Evolutionary conservation across 1,139 yeast genomes (phyloP).

Genomic region (Magnusiomyces starmeri): DNA sequence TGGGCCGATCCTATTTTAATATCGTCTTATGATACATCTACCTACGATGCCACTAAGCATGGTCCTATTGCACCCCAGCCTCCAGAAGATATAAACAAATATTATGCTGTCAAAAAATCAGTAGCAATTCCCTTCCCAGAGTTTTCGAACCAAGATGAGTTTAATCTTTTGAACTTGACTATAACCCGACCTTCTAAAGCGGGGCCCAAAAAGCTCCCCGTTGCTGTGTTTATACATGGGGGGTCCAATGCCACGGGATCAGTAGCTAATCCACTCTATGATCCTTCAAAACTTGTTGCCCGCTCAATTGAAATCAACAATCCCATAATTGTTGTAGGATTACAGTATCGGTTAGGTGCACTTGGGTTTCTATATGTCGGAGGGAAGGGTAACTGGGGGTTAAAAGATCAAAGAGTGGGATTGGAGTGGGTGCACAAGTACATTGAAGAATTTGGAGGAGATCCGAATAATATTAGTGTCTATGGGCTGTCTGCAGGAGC

Average conservation of each 20-base stretch:
- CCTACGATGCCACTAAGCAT: constrained; percentile 14
- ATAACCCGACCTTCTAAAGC: constrained; percentile 19
- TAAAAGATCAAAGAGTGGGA: constrained; percentile 22
- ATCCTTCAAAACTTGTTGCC: constrained; percentile 20
- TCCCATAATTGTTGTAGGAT: constrained; percentile 27
- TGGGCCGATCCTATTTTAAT: constrained; percentile 10
- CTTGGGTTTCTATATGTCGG: constrained; percentile 24
- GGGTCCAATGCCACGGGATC: constrained; percentile 25
- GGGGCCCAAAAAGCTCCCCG: constrained; percentile 20
- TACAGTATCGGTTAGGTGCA: constrained; percentile 28
- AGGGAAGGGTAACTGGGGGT: constrained; percentile 18
- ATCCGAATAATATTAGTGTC: constrained; percentile 26
- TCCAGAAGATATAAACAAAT: constrained; percentile 11
- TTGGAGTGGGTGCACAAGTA: constrained; percentile 28
- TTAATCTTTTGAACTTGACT: constrained; percentile 21
- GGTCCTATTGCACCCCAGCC: constrained; percentile 16
- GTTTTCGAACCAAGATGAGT: constrained; percentile 19
- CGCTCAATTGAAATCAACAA: constrained; percentile 23
- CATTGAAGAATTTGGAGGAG: constrained; percentile 30
- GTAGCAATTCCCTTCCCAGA: constrained; percentile 1
- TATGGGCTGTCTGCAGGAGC: constrained; percentile 33
- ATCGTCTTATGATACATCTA: constrained; percentile 1
- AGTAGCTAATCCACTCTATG: constrained; percentile 15
- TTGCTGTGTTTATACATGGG: constrained; percentile 29
- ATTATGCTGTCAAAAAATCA: constrained; percentile 11